Evolutionary conservation across 2,329 filamentous ascomycete genomes (phyloP).

Genomic region (Pleurostoma richardsiae): DNA sequence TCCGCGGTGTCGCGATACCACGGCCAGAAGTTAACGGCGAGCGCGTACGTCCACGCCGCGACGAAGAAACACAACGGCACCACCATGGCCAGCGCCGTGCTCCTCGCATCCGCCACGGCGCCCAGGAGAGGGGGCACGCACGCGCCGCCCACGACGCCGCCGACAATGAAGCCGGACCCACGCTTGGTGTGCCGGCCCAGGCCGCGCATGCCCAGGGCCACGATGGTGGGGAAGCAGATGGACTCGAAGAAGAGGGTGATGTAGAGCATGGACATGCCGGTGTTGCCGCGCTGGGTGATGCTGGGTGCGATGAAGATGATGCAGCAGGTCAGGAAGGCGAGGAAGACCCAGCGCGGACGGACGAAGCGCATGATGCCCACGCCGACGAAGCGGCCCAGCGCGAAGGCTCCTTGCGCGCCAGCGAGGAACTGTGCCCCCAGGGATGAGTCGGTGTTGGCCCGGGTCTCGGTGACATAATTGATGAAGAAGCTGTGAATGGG

Average conservation of each 20-base stretch:
- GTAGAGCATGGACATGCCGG: constrained; percentile 58
- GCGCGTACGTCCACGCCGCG: constrained; percentile 48
- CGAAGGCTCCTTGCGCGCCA: constrained; percentile 69
- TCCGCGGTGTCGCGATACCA: constrained; percentile 60
- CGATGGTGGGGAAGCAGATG: constrained; percentile 77
- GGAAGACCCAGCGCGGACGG: constrained; percentile 62
- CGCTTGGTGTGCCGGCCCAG: constrained; percentile 73
- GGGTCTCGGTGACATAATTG: constrained; percentile 64
- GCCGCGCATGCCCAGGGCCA: constrained; percentile 71
- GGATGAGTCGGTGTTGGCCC: constrained; percentile 41
- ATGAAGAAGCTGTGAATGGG: constrained; percentile 60
- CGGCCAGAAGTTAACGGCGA: constrained; percentile 62
- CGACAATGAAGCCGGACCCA: constrained; percentile 67
- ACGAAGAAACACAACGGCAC: constrained; percentile 60
- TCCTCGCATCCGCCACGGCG: constrained; percentile 57
- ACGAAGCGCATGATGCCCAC: constrained; percentile 61
- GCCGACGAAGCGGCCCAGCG: constrained; percentile 66
- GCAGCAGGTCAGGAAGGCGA: constrained; percentile 57
- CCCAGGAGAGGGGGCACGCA: constrained; percentile 69
- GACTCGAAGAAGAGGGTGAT: constrained; percentile 73
- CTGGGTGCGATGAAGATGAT: constrained; percentile 56
- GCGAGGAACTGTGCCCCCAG: constrained; percentile 64
- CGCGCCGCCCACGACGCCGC: constrained; percentile 67
- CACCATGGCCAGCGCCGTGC: constrained; percentile 59
- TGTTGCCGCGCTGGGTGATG: constrained; percentile 39